A percentile compares a stretch with the other conserved stretches of the same genome.
Conservation (phyloP, 129 eudicot species). For the Logfia minima region DNA sequence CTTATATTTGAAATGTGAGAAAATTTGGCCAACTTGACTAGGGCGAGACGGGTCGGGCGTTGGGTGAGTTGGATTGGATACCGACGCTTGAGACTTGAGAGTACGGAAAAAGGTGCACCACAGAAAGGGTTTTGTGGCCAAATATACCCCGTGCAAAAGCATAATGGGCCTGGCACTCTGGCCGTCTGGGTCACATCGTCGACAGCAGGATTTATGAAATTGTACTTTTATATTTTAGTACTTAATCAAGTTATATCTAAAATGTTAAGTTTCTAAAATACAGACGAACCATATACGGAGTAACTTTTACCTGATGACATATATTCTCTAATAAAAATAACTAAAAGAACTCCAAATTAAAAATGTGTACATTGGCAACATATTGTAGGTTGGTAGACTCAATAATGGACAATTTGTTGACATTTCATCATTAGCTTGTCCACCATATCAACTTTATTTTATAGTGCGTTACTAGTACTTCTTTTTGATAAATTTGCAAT, state of each 20-base stretch:
- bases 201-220: conserved; percentile 13
- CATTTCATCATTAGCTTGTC: neutral
- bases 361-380: neutral
- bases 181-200: conserved; percentile 15
- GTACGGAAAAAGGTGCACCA: conserved; percentile 34
- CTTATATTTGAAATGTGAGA: neutral
- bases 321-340: neutral
- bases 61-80: conserved; percentile 19
- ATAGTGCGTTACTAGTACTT: too few relatives aligned
- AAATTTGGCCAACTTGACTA: neutral
- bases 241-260: too few relatives aligned
- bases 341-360: too few relatives aligned
- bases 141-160: conserved; percentile 6
- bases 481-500: too few relatives aligned
- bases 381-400: neutral
- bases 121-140: conserved; percentile 33
- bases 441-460: neutral
- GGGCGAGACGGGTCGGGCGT: neutral
- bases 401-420: neutral
- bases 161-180: neutral
- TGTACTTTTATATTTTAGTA: too few relatives aligned
- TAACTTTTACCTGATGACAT: too few relatives aligned
- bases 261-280: too few relatives aligned
- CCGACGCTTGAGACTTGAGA: conserved; percentile 9
- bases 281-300: too few relatives aligned